Percentiles rank a stretch among this genome's conserved stretches.
Conservation (phyloP, 306 rosid species). For the Gastrolobium villosum region DNA sequence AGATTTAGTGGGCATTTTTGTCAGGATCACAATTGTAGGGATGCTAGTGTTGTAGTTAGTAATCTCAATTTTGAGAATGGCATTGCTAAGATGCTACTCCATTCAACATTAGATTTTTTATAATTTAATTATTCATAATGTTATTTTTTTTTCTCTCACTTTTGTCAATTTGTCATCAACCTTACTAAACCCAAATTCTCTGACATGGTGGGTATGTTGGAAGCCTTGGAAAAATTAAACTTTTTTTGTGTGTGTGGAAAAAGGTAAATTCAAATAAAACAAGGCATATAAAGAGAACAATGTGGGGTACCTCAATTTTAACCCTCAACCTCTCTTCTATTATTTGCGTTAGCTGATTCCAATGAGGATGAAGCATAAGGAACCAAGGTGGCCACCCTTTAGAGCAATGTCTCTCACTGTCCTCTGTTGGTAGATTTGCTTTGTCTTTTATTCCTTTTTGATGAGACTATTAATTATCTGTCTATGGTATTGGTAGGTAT, state of each 20-base stretch:
- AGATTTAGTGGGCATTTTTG: constrained; percentile 44
- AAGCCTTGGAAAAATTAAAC: background rate
- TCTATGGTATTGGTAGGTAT: constrained; percentile 44
- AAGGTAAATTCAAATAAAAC: constrained; percentile 6
- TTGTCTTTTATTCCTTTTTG: constrained; percentile 8
- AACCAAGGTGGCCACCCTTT: constrained; percentile 49
- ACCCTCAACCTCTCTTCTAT: constrained; percentile 36
- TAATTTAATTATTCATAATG: constrained; percentile 47
- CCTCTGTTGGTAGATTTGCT: constrained; percentile 38
- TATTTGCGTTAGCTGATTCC: constrained; percentile 46
- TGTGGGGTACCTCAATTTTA: constrained; percentile 22
- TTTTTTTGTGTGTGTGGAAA: constrained; percentile 10
- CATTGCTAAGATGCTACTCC: constrained; percentile 46
- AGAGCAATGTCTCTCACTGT: constrained; percentile 43
- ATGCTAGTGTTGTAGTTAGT: constrained; percentile 52
- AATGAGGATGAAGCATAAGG: constrained; percentile 41
- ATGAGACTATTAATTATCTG: constrained; percentile 3
- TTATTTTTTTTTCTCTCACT: background rate
- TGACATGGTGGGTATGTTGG: constrained; percentile 31
- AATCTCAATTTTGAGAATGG: constrained; percentile 52
- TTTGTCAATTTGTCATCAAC: background rate
- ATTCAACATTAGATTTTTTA: constrained; percentile 50
- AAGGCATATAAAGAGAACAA: constrained; percentile 23
- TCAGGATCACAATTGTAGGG: constrained; percentile 39
- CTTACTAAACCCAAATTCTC: background rate